Evolutionary conservation across 192 early-diverging fungal genomes (phyloP).

Genomic region (Backusella australiensis): DNA sequence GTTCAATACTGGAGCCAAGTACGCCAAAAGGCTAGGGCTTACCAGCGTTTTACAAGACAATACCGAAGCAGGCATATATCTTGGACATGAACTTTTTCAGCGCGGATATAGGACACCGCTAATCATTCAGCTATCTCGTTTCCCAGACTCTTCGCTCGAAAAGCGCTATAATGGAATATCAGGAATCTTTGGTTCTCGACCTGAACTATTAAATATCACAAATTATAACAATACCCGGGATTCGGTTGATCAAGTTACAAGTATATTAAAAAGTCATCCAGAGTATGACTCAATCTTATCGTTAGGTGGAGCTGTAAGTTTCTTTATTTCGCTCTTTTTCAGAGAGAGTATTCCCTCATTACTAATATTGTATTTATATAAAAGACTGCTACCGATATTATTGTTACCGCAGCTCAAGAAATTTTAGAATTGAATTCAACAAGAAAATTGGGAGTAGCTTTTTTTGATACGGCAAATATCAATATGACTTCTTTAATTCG

Average conservation of each 20-base stretch:
- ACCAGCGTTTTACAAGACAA: constrained; percentile 16
- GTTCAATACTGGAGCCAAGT: constrained; percentile 11
- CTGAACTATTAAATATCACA: neutral
- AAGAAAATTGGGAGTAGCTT: neutral
- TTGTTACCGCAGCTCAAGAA: neutral
- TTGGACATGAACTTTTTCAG: neutral
- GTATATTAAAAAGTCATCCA: neutral
- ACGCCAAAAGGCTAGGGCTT: neutral
- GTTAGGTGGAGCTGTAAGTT: constrained; percentile 16
- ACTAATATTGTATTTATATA: neutral
- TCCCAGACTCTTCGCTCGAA: neutral
- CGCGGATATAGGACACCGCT: neutral
- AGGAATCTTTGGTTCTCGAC: neutral
- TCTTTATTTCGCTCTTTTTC: neutral
- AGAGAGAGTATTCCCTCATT: neutral
- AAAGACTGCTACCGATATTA: constrained; percentile 1
- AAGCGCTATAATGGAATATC: neutral
- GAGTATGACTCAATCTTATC: constrained; percentile 15
- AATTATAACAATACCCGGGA: neutral
- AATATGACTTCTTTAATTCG: constrained; percentile 14
- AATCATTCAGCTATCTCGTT: neutral
- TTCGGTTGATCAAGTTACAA: neutral
- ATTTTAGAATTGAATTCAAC: neutral
- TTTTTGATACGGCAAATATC: constrained; percentile 12
- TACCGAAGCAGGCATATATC: neutral